Percentiles rank a stretch among this genome's conserved stretches.
phyloP scores from a whole-genome alignment of 139 green algal genomes.

The Chlorella sorokiniana region DNA sequence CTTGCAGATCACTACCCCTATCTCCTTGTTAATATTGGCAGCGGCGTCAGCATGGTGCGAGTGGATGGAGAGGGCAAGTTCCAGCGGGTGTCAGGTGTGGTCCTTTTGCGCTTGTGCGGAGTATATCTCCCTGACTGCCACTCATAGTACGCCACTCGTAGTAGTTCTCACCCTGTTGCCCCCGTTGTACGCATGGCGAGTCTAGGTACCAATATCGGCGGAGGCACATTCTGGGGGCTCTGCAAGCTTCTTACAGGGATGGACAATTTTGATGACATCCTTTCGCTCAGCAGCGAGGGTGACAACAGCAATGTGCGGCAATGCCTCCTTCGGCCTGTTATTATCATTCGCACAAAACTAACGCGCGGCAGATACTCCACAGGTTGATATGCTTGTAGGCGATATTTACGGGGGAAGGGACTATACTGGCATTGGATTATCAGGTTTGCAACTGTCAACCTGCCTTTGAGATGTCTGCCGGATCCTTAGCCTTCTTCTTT shows the following conservation, averaged over 20 bases:
- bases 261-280: conserved; percentile 95
- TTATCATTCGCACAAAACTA: too few relatives aligned
- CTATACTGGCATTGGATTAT: conserved; percentile 92
- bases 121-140: not conserved
- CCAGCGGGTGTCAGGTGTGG: conserved; percentile 60
- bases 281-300: conserved; percentile 85
- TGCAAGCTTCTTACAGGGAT: conserved; percentile 75
- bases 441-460: conserved; percentile 14
- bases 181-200: not conserved
- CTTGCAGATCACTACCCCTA: conserved; percentile 89
- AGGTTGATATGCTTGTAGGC: conserved; percentile 99
- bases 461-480: too few relatives aligned
- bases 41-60: conserved; percentile 94
- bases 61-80: conserved; percentile 55
- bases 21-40: conserved; percentile 98
- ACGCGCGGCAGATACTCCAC: not conserved
- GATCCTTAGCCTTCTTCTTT: not conserved
- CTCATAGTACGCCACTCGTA: conserved; percentile 14
- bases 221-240: conserved; percentile 99
- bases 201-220: conserved; percentile 91
- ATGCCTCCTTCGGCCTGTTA: not conserved
- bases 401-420: conserved; percentile 98
- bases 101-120: not conserved
- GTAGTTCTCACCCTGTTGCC: conserved; percentile 30
- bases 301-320: conserved; percentile 81